These are phyloP conservation scores for Pogostemon cablin DNA, from an alignment of 257 asterid genomes.

Conservation along the genomic window DNA sequence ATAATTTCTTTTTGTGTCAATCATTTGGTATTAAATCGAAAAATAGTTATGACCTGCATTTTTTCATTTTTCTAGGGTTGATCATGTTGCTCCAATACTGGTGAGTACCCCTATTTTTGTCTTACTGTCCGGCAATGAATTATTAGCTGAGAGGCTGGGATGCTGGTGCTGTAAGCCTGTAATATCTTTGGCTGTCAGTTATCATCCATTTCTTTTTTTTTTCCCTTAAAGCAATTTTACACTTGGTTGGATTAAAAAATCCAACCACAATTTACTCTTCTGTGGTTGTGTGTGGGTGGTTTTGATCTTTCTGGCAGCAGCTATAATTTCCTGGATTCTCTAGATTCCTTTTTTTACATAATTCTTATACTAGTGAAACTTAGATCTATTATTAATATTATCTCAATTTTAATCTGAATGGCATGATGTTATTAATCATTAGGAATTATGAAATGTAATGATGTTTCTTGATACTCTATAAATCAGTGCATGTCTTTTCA, in stretches of 20 bases:
- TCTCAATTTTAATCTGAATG: conserved; percentile 9
- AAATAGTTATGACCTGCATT: conserved; percentile 38
- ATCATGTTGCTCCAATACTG: conserved; percentile 34
- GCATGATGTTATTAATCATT: background rate
- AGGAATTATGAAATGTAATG: background rate
- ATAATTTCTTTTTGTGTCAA: conserved; percentile 19
- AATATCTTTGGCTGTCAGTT: background rate
- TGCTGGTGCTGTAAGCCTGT: conserved; percentile 5
- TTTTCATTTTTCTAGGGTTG: conserved; percentile 50
- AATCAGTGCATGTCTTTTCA: background rate
- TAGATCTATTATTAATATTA: conserved; percentile 9
- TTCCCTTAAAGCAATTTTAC: background rate
- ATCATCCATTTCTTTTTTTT: background rate
- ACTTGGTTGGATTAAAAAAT: background rate
- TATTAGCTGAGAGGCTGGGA: background rate
- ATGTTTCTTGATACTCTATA: background rate
- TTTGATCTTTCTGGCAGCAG: background rate
- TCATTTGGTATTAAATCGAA: background rate
- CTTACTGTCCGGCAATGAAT: background rate
- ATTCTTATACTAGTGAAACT: background rate
- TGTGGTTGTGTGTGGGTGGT: conserved; percentile 7
- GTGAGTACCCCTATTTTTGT: conserved; percentile 47
- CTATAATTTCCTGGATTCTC: background rate
- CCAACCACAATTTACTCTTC: background rate
- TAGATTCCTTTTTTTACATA: background rate